These are phyloP conservation scores for Exserohilum rostratum DNA, from an alignment of 2,329 filamentous ascomycete genomes.

Conservation along the genomic window DNA sequence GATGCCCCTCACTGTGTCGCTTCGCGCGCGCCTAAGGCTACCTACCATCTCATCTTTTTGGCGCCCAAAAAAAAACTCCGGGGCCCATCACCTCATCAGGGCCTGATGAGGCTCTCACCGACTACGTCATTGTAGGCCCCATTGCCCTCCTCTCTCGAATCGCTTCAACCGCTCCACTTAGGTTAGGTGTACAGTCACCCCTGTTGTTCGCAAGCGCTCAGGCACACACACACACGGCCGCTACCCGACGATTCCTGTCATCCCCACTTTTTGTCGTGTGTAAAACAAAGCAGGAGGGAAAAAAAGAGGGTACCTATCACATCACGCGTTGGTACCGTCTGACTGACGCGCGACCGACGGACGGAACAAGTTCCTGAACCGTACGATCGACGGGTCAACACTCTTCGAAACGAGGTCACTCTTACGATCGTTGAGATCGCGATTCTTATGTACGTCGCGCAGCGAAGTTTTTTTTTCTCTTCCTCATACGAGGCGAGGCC, in stretches of 20 bases:
- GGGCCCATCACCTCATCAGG: constrained; percentile 1
- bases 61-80: not conserved
- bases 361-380: not conserved
- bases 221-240: too few species aligned
- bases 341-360: not conserved
- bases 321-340: not conserved
- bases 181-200: too few species aligned
- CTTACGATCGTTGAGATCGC: not conserved
- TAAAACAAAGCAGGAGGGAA: not conserved
- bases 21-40: too few species aligned
- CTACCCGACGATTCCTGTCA: not conserved
- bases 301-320: too few species aligned
- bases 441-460: not conserved
- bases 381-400: not conserved
- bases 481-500: too few species aligned
- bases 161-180: not conserved
- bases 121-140: constrained; percentile 25
- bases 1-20: constrained; percentile 4
- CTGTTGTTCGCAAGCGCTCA: not conserved
- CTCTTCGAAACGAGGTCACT: not conserved
- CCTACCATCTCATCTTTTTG: not conserved
- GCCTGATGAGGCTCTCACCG: constrained; percentile 27
- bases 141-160: not conserved
- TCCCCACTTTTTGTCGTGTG: not conserved
- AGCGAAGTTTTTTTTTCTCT: too few species aligned